Evolutionary conservation across 1,284 basidiomycete genomes (phyloP), one percentile per base, ranked within the genome.

Genomic region (Polyporus tsugae): DNA sequence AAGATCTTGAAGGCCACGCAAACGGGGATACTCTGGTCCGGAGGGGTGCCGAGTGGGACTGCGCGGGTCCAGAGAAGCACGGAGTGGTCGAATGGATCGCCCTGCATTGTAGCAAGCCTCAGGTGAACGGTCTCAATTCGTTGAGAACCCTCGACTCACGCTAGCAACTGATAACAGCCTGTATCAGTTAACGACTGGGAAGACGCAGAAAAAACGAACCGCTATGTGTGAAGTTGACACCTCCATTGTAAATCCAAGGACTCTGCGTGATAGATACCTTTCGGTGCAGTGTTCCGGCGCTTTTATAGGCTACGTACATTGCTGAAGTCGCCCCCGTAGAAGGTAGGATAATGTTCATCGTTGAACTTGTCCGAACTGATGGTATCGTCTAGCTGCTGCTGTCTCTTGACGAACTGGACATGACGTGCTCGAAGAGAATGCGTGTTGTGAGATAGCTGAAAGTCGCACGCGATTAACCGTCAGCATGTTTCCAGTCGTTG

Each of bases 31-130:
- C 83, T 85, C 70, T 86, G 84, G 72, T 87, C 85, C 1, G 85
- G 86, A 2, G 79, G 63, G 7, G 74, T 62, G 6, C 79, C 76
- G 29, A 82, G 70, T 35, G 86, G 85, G 44, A 82, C 81, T 10
- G 86, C 86, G 46, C 86, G 83, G 2, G 89, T 91, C 89, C 89
- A 91, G 17, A 91, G 83, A 38, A 91, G 80, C 38, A 89, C 84
- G 38, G 87, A 89, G 9, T 82, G 82, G 71, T 87, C 85, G 60
- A 87, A 85, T 5, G 89, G 89, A 73, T 91, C 90, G 25, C 89
- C 90, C 80, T 81, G 29, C 73, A 71, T 44, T 74, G 67, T 60
- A 70, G 68, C 25, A 52, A 3, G 17, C 25, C 6, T 68, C n/a
- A 66, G 60, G 55, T 49, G n/a, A 15, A 49, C n/a, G 17, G 4